A percentile compares a stretch with the other conserved stretches of the same genome.
Evolutionary conservation across 108 stramenopile species (phyloP).

Genomic region (Nitzschia putrida): DNA sequence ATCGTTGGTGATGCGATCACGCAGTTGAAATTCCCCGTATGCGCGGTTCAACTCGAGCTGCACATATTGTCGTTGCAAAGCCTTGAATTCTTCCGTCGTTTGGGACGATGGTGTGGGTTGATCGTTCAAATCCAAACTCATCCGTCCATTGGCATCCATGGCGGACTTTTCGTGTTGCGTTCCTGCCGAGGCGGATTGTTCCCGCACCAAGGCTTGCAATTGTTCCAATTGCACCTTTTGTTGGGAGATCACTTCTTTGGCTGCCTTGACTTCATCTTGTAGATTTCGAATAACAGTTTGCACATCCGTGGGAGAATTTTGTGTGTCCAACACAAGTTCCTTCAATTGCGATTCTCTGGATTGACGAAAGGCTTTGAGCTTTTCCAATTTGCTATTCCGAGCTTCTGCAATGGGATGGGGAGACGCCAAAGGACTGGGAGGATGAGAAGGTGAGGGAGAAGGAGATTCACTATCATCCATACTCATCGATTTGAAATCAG

Average conservation of each 20-base stretch:
- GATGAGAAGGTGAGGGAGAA: not conserved
- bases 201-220: not conserved
- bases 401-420: constrained; percentile 1
- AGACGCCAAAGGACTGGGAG: not conserved
- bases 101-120: not conserved
- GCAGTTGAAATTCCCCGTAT: constrained; percentile 36
- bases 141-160: constrained; percentile 1
- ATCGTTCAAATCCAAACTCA: not conserved
- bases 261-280: constrained; percentile 35
- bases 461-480: not conserved
- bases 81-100: constrained; percentile 8
- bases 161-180: not conserved
- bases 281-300: constrained; percentile 34
- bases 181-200: not conserved
- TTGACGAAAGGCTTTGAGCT: constrained; percentile 16
- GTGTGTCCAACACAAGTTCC: constrained; percentile 17
- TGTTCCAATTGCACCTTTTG: constrained; percentile 26
- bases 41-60: constrained; percentile 30
- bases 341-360: constrained; percentile 20
- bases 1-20: constrained; percentile 41
- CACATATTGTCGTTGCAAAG: constrained; percentile 15
- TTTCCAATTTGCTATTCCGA: constrained; percentile 11
- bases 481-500: not conserved
- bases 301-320: constrained; percentile 27
- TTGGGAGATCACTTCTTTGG: constrained; percentile 33